Percentiles rank a stretch among this genome's conserved stretches.
Evolutionary conservation across 306 rosid genomes (phyloP).

Genomic region (Dryas octopetala): DNA sequence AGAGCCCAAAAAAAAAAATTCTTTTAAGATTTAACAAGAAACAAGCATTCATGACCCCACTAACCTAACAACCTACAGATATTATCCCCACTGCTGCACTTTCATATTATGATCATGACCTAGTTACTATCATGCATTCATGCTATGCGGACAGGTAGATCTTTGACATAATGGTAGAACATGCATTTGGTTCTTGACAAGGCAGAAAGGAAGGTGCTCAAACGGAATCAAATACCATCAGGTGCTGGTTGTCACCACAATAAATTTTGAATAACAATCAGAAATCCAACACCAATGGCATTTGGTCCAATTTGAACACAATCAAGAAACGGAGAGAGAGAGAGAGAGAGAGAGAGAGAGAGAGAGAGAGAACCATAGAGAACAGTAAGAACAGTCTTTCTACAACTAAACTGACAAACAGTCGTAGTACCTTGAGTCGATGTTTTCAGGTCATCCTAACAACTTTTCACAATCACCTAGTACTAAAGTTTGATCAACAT

Average conservation of each 20-base stretch:
- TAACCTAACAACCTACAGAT: no score
- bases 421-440: constrained; percentile 44
- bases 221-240: constrained; percentile 15
- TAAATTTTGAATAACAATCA: not conserved
- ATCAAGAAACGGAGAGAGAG: constrained; percentile 25
- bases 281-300: constrained; percentile 12
- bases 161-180: not conserved
- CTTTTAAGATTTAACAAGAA: no score
- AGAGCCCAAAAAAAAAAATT: no score
- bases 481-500: constrained; percentile 85
- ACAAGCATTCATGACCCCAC: no score
- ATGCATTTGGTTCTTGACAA: not conserved
- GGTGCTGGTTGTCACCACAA: not conserved
- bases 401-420: constrained; percentile 64
- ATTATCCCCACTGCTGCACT: no score
- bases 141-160: not conserved
- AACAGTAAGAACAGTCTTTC: constrained; percentile 46
- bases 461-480: constrained; percentile 92
- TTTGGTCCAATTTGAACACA: constrained; percentile 30
- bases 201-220: not conserved
- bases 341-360: constrained; percentile 15
- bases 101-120: no score
- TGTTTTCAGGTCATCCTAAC: constrained; percentile 82
- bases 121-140: no score
- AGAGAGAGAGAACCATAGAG: constrained; percentile 10